These are phyloP conservation scores for Coprinopsis strossmayeri DNA, from an alignment of 768 basidiomycete species.

Conservation along the genomic window DNA sequence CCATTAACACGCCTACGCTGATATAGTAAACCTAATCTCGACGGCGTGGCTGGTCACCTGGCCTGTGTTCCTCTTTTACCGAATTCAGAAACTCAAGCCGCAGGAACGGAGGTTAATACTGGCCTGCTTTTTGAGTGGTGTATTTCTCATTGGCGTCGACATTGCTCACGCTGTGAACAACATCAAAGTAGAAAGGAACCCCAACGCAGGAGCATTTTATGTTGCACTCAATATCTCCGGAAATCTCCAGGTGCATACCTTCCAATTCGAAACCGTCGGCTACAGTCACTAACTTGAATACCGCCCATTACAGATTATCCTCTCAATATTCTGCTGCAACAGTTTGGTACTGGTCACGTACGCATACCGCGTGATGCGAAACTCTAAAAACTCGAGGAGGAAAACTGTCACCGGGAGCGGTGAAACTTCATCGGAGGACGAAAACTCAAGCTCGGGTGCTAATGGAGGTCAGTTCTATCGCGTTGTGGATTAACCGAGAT, in stretches of 20 bases:
- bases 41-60: neutral
- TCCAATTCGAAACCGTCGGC: neutral
- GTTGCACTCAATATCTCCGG: neutral
- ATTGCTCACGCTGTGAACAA: neutral
- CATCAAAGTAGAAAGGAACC: neutral
- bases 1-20: neutral
- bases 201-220: neutral
- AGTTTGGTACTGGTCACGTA: neutral
- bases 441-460: neutral
- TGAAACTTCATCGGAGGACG: neutral
- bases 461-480: neutral
- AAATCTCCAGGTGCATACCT: neutral
- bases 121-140: neutral
- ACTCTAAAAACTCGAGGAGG: neutral
- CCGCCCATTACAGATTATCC: neutral
- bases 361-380: neutral
- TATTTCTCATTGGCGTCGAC: neutral
- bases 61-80: neutral
- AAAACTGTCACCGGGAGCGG: neutral
- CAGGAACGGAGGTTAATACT: neutral
- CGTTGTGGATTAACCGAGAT: neutral
- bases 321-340: neutral
- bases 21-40: neutral
- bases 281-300: neutral
- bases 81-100: neutral